Conservation (phyloP, 2,329 filamentous ascomycete genomes). For the Tolypocladium ophioglossoides region DNA sequence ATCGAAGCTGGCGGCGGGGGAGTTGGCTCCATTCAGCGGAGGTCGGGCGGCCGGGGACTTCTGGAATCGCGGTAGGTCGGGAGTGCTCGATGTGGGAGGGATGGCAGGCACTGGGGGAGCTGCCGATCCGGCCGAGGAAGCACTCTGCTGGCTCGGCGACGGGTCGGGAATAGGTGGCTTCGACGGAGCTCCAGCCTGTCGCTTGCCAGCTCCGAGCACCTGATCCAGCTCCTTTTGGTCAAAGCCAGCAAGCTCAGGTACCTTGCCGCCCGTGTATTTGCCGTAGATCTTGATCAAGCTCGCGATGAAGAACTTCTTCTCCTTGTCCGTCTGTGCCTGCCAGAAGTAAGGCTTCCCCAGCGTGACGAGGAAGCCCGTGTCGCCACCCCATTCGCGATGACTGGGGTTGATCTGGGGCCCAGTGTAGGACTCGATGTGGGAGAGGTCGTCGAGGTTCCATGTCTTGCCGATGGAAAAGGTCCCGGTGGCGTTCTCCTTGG, state of each 20-base stretch:
- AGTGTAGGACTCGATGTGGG: conserved; percentile 72
- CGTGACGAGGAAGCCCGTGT: conserved; percentile 76
- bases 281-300: conserved; percentile 92
- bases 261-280: conserved; percentile 85
- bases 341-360: conserved; percentile 95
- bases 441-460: conserved; percentile 89
- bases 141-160: conserved; percentile 9
- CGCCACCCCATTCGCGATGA: conserved; percentile 67
- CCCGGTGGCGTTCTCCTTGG: conserved; percentile 86
- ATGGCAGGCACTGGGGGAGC: conserved; percentile 6
- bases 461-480: conserved; percentile 97
- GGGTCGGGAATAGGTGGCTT: conserved; percentile 17
- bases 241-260: conserved; percentile 74
- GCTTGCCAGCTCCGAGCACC: conserved; percentile 51
- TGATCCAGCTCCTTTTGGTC: conserved; percentile 68
- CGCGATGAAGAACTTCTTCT: conserved; percentile 98
- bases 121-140: conserved; percentile 7
- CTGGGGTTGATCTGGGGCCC: conserved; percentile 45
- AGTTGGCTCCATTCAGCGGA: conserved; percentile 30
- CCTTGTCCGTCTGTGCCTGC: conserved; percentile 85
- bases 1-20: conserved; percentile 42
- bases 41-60: conserved; percentile 19
- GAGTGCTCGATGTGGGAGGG: conserved; percentile 7
- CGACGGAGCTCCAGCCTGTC: conserved; percentile 16
- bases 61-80: conserved; percentile 17